Conservation (phyloP, 768 basidiomycete genomes). For the Lentinula aciculospora region DNA sequence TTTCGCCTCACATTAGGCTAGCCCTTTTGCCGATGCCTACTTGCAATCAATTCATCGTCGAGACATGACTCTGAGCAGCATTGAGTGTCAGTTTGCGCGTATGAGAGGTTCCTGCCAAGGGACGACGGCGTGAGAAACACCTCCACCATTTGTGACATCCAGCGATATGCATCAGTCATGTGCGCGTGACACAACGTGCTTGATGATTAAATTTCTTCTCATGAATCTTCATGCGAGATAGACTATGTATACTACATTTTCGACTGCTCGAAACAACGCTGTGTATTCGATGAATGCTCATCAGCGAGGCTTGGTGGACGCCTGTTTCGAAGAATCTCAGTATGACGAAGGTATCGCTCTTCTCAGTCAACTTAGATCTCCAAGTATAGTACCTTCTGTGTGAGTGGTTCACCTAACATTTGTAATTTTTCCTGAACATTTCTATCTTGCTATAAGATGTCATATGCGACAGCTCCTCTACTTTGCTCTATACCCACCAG, state of each 20-base stretch:
- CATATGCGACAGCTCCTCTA: slow-evolving; percentile 67
- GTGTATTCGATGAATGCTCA: slow-evolving; percentile 42
- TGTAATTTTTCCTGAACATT: not conserved
- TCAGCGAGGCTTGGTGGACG: slow-evolving; percentile 58
- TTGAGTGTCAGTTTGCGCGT: too few species aligned
- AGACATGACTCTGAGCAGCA: too few species aligned
- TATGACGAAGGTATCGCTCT: slow-evolving; percentile 62
- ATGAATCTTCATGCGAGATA: too few species aligned
- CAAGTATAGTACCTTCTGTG: slow-evolving; percentile 53
- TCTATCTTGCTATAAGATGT: slow-evolving; percentile 29
- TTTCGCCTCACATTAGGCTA: too few species aligned
- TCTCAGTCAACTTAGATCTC: slow-evolving; percentile 56
- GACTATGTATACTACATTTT: not conserved
- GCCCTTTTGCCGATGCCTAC: too few species aligned
- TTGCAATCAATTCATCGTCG: too few species aligned
- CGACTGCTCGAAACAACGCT: not conserved
- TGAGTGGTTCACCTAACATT: slow-evolving; percentile 26
- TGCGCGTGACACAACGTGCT: not conserved
- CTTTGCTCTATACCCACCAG: slow-evolving; percentile 59
- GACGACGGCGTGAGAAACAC: too few species aligned
- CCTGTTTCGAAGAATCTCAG: slow-evolving; percentile 72
- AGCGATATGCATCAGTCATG: too few species aligned
- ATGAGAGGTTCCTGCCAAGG: too few species aligned
- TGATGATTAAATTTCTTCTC: too few species aligned
- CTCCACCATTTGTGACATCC: too few species aligned